These are phyloP conservation scores for Tuber melanosporum DNA, from an alignment of 495 filamentous ascomycete genomes.

Conservation along the genomic window DNA sequence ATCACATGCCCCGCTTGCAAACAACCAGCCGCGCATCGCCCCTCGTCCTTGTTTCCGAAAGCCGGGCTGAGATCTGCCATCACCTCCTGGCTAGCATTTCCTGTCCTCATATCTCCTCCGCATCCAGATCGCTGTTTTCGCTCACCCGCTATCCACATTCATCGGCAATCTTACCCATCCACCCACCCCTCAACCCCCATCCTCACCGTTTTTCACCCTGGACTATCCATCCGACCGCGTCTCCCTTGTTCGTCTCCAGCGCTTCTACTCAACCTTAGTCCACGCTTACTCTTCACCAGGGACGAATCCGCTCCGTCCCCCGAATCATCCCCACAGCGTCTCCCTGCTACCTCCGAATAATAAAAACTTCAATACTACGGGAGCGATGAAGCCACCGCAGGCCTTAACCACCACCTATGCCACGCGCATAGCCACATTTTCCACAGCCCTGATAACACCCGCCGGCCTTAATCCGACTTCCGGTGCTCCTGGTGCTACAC, in stretches of 20 bases:
- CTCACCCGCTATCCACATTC: background rate
- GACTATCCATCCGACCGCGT: slow-evolving; percentile 12
- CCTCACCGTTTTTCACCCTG: slow-evolving; percentile 17
- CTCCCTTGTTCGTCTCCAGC: slow-evolving; percentile 26
- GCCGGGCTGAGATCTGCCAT: slow-evolving; percentile 8
- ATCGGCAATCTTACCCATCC: slow-evolving; percentile 23
- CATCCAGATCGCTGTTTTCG: background rate
- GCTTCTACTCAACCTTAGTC: slow-evolving; percentile 21
- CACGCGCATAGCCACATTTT: slow-evolving; percentile 73
- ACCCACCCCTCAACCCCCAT: slow-evolving; percentile 25
- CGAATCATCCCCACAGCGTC: slow-evolving; percentile 19
- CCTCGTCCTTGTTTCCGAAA: background rate
- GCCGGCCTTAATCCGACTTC: slow-evolving; percentile 59
- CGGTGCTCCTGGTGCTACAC: slow-evolving; percentile 51
- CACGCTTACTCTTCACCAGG: background rate
- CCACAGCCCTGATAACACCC: slow-evolving; percentile 85
- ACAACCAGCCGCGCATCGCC: slow-evolving; percentile 17
- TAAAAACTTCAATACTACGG: slow-evolving; percentile 1
- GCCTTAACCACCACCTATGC: slow-evolving; percentile 88
- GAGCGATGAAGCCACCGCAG: slow-evolving; percentile 56
- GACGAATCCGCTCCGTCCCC: slow-evolving; percentile 6
- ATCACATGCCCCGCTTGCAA: slow-evolving; percentile 34
- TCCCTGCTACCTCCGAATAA: slow-evolving; percentile 3
- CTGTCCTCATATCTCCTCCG: background rate
- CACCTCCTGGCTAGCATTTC: background rate